Conservation (phyloP, 2,329 filamentous ascomycete genomes). For the Alternaria triticimaculans region DNA sequence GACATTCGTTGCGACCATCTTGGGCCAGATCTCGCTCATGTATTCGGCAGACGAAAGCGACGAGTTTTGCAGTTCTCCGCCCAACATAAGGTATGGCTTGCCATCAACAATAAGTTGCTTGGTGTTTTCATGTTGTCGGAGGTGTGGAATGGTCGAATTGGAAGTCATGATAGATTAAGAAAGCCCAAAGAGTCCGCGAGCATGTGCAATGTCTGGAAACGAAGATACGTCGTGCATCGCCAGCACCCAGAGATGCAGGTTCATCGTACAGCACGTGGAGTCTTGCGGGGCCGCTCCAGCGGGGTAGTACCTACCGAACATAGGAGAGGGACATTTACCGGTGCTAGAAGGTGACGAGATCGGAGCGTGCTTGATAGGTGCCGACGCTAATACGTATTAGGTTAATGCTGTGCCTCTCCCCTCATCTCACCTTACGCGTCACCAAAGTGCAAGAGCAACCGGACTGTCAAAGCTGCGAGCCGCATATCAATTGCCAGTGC, state of each 20-base stretch:
- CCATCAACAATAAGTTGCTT: constrained; percentile 53
- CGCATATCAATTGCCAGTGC: not conserved
- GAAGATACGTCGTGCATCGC: not conserved
- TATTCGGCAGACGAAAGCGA: constrained; percentile 54
- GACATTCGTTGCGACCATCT: constrained; percentile 50
- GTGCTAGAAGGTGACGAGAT: constrained; percentile 4
- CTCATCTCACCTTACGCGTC: not conserved
- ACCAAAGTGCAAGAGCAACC: not conserved
- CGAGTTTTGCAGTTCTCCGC: constrained; percentile 58
- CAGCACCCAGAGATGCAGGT: not conserved
- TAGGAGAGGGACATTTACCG: constrained; percentile 2
- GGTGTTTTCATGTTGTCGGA: constrained; percentile 28
- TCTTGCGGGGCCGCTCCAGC: not conserved
- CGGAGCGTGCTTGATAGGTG: not conserved
- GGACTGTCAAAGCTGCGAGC: not conserved
- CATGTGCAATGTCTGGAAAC: not conserved
- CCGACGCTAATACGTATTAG: not conserved
- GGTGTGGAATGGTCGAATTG: constrained; percentile 24
- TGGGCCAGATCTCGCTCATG: constrained; percentile 55
- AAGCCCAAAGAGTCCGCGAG: not conserved
- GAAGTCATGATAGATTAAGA: constrained; percentile 5
- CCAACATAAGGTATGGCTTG: constrained; percentile 54
- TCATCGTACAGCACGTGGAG: not conserved
- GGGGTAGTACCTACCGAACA: constrained; percentile 8
- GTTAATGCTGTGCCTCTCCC: not conserved